Evolutionary conservation across 257 asterid species (phyloP), one percentile per base, ranked within the genome.

Genomic region (Capsicum pubescens): DNA sequence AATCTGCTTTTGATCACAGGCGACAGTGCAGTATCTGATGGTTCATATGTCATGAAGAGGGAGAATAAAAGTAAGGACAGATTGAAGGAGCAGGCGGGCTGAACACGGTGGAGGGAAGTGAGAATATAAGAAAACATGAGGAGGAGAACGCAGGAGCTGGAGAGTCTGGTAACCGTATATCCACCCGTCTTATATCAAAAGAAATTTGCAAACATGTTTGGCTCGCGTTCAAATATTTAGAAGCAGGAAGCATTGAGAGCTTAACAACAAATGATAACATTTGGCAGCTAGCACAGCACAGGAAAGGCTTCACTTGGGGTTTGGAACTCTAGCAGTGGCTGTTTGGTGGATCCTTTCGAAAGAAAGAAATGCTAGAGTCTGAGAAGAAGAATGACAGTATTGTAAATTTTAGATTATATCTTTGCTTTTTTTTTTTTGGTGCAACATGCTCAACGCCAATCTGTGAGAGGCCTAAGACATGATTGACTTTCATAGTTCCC

Each of bases 71-170:
- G 80, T 1, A 74, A 50, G 17, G 81, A 50, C 46, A 6, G 81
- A 74, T n/a, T 74, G 12, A 48, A 11, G 76, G 60, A 74, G 57
- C 60, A 6, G 80, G 58, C 60, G 36, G 60, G 60, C 59, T n/a
- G n/a, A 44, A 19, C 58, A 48, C 39, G 42, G 81, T 21, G 5
- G 60, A 52, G 61, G 80, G 60, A 50, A 50, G 44, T 19, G 81
- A 50, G 46, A 52, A 50, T 74, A 64, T 15, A 64, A 64, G 71
- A 10, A 46, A 72, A 72, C 60, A 72, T 3, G 79, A 48, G 79
- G 39, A 71, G 59, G 48, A 48, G 58, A 72, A 72, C 12, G 46
- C 61, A 50, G 44, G 58, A 74, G 81, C 61, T 50, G 81, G 81
- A 50, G 46, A 74, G 61, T 44, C 14, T 12, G 61, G 81, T 50